Base-by-base conservation (phyloP, 2,329 filamentous ascomycete genomes). In the Arthrocladium fulminans region DNA sequence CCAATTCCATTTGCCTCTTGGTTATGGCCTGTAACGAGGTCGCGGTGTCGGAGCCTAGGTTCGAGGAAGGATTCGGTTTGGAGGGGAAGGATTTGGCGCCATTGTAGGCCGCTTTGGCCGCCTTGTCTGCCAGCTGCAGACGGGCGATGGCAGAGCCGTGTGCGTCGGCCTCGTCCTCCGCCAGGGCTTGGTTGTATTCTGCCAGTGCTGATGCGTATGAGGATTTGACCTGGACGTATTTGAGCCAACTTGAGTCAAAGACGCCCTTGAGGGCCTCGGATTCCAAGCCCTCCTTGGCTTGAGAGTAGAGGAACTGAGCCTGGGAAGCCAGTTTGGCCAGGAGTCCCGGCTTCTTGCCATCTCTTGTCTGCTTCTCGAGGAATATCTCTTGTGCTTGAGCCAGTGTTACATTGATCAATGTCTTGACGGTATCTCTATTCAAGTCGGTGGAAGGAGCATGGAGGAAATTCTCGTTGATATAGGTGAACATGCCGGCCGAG, bases 381-480 rank as follows among this genome's bases (percentile, higher is more conserved):
- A 98, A 98, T 2, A 97, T 88, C 65, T 98, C 92, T 65, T 98
- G 94, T 3, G 86, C 90, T 67, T 98, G 92, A 1, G 90, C 94
- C 48, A 98, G 78, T 76, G 88, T 97, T 51, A 98, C 80, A 45
- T 83, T 79, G 63, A 98, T 97, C 56, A 98, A 69, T 0, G 88
- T 88, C 70, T 96, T 96, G 61, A 98, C 88, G 0, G 92, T 98
- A 44, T 98, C 90, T 52, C 92, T 75, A 65, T 89, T 97, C 41
- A 98, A 70, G 62, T 98, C 92, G n/a, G 87, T 89, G 7, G 89
- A 96, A 0, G 94, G 92, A 1, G 92, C 92, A 61, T 98, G 92
- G 29, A 98, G 73, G 65, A 98, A 98, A 70, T 98, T 98, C 70
- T 98, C 92, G 68, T 98, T 98, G 72, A 98, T 98, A 62, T 98